phyloP scores from a whole-genome alignment of 2,329 filamentous ascomycete genomes.

The Colletotrichum gloeosporioides region DNA sequence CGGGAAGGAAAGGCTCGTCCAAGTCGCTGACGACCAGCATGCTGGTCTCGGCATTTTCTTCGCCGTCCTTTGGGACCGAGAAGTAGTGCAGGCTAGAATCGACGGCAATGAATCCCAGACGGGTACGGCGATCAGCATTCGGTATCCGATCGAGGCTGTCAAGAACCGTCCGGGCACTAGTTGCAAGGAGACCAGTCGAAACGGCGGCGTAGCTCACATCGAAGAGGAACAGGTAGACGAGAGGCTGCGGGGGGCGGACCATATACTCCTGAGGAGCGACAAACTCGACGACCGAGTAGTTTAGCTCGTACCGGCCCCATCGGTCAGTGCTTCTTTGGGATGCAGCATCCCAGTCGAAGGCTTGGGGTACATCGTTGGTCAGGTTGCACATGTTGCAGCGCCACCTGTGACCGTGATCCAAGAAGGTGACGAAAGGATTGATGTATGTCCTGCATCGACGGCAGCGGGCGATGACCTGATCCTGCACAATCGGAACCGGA shows the following conservation, averaged over 20 bases:
- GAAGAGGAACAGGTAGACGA: slow-evolving; percentile 95
- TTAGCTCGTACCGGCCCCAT: slow-evolving; percentile 91
- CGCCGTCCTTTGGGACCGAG: slow-evolving; percentile 85
- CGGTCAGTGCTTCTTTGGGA: slow-evolving; percentile 90
- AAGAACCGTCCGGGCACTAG: slow-evolving; percentile 89
- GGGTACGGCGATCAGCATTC: slow-evolving; percentile 92
- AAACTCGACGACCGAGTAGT: slow-evolving; percentile 96
- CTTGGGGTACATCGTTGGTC: slow-evolving; percentile 98
- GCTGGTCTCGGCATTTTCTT: slow-evolving; percentile 82
- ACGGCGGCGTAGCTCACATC: slow-evolving; percentile 93
- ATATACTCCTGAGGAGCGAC: slow-evolving; percentile 99
- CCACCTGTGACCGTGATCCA: slow-evolving; percentile 97
- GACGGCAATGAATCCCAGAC: slow-evolving; percentile 93
- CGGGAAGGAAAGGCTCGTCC: slow-evolving; percentile 95
- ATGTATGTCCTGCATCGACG: slow-evolving; percentile 96
- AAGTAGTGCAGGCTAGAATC: slow-evolving; percentile 97
- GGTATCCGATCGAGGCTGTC: slow-evolving; percentile 97
- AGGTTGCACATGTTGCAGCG: slow-evolving; percentile 99
- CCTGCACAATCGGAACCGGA: slow-evolving; percentile 87
- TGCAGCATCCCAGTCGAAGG: slow-evolving; percentile 96
- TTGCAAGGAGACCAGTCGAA: slow-evolving; percentile 88
- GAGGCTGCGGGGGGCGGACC: slow-evolving; percentile 93
- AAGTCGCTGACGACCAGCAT: slow-evolving; percentile 96
- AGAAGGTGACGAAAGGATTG: slow-evolving; percentile 95
- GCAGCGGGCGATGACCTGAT: slow-evolving; percentile 97